Conservation (phyloP, 257 asterid genomes). For the Jacaranda copaia region DNA sequence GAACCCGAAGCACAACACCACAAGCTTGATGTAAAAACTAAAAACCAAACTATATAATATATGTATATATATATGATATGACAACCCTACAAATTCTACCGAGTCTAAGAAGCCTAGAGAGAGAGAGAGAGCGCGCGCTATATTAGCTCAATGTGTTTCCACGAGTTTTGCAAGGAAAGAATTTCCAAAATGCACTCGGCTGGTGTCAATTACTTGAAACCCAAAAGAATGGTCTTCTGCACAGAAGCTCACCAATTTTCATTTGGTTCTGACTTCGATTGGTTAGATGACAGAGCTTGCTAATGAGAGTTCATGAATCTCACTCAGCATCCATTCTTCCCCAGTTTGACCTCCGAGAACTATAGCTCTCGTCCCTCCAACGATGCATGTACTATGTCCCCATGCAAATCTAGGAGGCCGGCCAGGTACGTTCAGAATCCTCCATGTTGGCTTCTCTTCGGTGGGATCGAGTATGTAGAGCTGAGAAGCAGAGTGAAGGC, state of each 20-base stretch:
- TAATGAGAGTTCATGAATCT: conserved; percentile 51
- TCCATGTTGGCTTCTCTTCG: conserved; percentile 95
- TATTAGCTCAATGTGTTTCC: conserved; percentile 32
- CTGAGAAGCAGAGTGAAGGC: conserved; percentile 92
- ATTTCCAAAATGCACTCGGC: neutral
- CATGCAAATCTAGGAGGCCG: conserved; percentile 57
- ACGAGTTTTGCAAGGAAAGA: conserved; percentile 21
- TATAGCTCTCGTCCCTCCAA: conserved; percentile 55
- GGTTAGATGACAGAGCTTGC: conserved; percentile 54
- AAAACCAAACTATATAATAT: conserved; percentile 33
- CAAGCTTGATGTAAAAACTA: conserved; percentile 33
- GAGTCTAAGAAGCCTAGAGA: conserved; percentile 40
- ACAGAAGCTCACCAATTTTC: conserved; percentile 22
- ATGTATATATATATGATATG: neutral
- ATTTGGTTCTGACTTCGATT: neutral
- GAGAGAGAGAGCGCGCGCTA: neutral
- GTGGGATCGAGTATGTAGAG: conserved; percentile 87
- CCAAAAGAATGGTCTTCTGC: conserved; percentile 12
- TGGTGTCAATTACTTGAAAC: neutral
- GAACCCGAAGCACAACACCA: conserved; percentile 40
- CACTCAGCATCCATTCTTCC: conserved; percentile 61
- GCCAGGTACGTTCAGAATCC: conserved; percentile 64
- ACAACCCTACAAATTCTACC: conserved; percentile 42
- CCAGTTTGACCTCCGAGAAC: conserved; percentile 62
- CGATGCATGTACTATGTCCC: conserved; percentile 61